Percentiles rank a stretch among this genome's conserved stretches.
These are phyloP conservation scores for Anthracocystis panici-leucophaei DNA, from an alignment of 1,284 basidiomycete genomes.

Conservation along the genomic window DNA sequence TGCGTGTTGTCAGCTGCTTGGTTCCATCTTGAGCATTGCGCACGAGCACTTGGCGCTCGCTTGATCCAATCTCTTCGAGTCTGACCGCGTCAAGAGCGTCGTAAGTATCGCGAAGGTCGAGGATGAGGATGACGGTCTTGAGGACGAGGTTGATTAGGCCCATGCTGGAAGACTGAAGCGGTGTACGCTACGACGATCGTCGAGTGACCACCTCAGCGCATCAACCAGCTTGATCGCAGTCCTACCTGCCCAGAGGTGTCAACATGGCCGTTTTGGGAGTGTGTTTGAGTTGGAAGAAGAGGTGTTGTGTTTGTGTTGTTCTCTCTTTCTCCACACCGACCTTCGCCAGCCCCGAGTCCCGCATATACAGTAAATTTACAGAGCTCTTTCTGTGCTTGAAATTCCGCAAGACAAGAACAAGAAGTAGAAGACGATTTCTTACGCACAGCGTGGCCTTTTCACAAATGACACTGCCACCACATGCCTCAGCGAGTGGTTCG, in stretches of 20 bases:
- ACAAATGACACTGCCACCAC: no score
- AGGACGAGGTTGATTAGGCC: conserved; percentile 41
- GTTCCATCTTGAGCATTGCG: conserved; percentile 35
- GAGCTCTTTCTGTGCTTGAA: no score
- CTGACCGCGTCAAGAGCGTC: conserved; percentile 31
- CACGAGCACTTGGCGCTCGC: conserved; percentile 34
- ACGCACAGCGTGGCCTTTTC: no score
- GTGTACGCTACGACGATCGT: not conserved
- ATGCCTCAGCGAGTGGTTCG: no score
- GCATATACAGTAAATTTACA: no score
- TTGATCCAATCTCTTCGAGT: conserved; percentile 33
- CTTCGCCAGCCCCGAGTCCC: not conserved
- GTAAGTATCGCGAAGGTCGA: conserved; percentile 41
- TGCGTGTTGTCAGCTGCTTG: conserved; percentile 24
- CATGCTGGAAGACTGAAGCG: conserved; percentile 14
- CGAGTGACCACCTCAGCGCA: not conserved
- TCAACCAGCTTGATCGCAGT: not conserved
- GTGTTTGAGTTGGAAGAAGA: conserved; percentile 2
- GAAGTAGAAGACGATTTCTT: no score
- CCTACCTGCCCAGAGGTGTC: not conserved
- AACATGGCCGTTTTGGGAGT: not conserved
- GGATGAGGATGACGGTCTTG: conserved; percentile 36
- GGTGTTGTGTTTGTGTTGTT: conserved; percentile 5
- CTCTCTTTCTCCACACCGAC: conserved; percentile 3
- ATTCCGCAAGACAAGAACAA: no score